phyloP scores from a whole-genome alignment of 345 rosid species.

The Stellera chamaejasme region DNA sequence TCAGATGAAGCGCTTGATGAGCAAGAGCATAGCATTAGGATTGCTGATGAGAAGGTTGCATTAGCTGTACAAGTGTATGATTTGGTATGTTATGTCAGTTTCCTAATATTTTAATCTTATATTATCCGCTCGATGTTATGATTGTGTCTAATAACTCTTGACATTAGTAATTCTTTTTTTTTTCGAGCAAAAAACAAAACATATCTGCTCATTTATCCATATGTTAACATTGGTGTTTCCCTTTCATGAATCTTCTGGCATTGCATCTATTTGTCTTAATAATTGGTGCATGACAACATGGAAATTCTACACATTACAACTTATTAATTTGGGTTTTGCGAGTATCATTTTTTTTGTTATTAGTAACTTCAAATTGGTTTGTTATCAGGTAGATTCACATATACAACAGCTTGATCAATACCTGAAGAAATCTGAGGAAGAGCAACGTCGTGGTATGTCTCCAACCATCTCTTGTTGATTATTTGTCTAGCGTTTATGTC shows the following conservation, averaged over 20 bases:
- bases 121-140: neutral
- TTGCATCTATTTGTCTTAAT: neutral
- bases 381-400: slow-evolving; percentile 82
- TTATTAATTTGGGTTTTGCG: too few species aligned
- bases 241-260: slow-evolving; percentile 17
- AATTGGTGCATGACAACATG: too few species aligned
- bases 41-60: slow-evolving; percentile 93
- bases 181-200: too few species aligned
- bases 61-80: slow-evolving; percentile 91
- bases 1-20: slow-evolving; percentile 89
- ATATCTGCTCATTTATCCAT: neutral
- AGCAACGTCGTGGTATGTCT: slow-evolving; percentile 62
- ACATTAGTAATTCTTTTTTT: too few species aligned
- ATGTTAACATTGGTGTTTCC: slow-evolving; percentile 15
- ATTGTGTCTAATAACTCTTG: neutral
- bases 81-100: slow-evolving; percentile 39
- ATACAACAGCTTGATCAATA: slow-evolving; percentile 93
- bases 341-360: too few species aligned
- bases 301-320: too few species aligned
- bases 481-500: neutral
- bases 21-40: slow-evolving; percentile 86
- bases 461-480: neutral
- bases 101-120: neutral
- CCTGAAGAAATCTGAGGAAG: slow-evolving; percentile 68
- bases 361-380: too few species aligned